Evolutionary conservation across 108 stramenopile species (phyloP).

Genomic region (Discostella stelligeroides): DNA sequence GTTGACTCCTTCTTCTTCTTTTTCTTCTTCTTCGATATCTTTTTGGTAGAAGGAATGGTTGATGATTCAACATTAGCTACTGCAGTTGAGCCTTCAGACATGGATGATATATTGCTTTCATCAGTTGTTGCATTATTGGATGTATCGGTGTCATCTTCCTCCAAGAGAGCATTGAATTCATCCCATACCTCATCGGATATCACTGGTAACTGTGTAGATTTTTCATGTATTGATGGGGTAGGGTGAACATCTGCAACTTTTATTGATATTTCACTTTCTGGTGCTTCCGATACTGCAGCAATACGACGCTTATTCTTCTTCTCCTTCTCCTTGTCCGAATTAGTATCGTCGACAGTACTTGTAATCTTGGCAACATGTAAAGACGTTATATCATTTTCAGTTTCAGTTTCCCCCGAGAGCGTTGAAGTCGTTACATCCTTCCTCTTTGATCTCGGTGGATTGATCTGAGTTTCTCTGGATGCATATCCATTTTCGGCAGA

Average conservation of each 20-base stretch:
- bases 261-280: too few relatives aligned
- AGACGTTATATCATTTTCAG: background rate
- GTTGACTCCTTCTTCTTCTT: too few relatives aligned
- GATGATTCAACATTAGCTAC: background rate
- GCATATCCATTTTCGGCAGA: too few relatives aligned
- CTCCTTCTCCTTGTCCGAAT: too few relatives aligned
- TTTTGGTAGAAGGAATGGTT: background rate
- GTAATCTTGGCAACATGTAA: background rate
- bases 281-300: too few relatives aligned
- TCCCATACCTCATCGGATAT: conserved; percentile 44
- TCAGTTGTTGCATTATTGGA: too few relatives aligned
- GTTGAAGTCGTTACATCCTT: background rate
- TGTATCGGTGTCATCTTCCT: conserved; percentile 18
- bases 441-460: background rate
- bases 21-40: background rate
- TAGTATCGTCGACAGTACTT: background rate
- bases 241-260: background rate
- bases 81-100: background rate
- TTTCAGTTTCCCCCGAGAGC: background rate
- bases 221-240: background rate
- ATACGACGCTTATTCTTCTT: too few relatives aligned
- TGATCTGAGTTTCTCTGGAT: too few relatives aligned
- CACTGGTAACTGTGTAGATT: background rate
- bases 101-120: background rate
- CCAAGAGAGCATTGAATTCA: conserved; percentile 40